Evolutionary conservation across 106 monocot species (phyloP).

Genomic region (Platanthera zijinensis): DNA sequence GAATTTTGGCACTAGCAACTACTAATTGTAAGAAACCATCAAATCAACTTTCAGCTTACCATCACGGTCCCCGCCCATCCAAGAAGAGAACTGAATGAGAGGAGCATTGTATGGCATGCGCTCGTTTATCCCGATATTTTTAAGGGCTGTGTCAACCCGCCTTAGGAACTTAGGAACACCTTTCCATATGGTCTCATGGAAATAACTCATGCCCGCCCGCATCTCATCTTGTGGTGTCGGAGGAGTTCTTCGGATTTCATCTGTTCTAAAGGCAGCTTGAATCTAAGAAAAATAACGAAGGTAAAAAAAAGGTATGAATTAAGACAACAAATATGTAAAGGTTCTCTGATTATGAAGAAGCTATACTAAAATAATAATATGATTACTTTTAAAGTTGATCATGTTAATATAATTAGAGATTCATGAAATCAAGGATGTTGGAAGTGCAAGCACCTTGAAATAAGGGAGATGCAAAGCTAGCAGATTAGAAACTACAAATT

Average conservation of each 20-base stretch:
- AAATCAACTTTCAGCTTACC: conserved; percentile 32
- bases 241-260: conserved; percentile 89
- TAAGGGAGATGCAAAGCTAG: not conserved
- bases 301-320: not conserved
- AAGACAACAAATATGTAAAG: not conserved
- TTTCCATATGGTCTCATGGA: conserved; percentile 99
- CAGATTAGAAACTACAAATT: not conserved
- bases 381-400: not conserved
- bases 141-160: conserved; percentile 85
- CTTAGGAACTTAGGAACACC: conserved; percentile 95
- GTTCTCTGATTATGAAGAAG: not conserved
- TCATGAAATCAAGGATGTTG: not conserved
- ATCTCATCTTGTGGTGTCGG: conserved; percentile 99
- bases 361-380: not conserved
- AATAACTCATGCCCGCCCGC: conserved; percentile 98
- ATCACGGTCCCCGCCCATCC: conserved; percentile 99
- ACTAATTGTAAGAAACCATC: not conserved
- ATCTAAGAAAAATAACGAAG: conserved; percentile 37
- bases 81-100: conserved; percentile 96
- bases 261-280: conserved; percentile 98
- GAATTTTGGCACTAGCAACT: no score
- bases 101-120: conserved; percentile 96
- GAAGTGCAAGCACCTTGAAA: not conserved
- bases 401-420: not conserved
- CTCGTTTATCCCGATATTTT: conserved; percentile 93